These are phyloP conservation scores for Penicillium arizonense DNA, from an alignment of 495 filamentous ascomycete species.

Conservation along the genomic window DNA sequence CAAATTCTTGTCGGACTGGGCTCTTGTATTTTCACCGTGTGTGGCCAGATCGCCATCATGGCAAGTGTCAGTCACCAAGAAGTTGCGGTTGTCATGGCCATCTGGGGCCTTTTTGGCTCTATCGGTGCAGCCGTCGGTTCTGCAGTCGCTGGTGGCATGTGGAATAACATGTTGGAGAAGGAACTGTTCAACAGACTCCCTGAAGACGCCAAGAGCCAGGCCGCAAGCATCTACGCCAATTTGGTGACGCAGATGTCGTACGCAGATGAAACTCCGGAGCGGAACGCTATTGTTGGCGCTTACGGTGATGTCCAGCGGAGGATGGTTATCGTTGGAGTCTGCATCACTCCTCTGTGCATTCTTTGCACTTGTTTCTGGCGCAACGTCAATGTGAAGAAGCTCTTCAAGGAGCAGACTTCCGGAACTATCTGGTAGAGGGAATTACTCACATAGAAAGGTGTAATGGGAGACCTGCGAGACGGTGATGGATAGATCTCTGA, in stretches of 20 bases:
- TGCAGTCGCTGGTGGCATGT: slow-evolving; percentile 60
- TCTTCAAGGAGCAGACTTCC: slow-evolving; percentile 23
- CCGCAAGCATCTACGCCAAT: slow-evolving; percentile 45
- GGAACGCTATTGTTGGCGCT: slow-evolving; percentile 50
- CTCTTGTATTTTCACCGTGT: slow-evolving; percentile 55
- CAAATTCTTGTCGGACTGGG: slow-evolving; percentile 67
- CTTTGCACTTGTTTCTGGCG: slow-evolving; percentile 44
- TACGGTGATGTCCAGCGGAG: slow-evolving; percentile 53
- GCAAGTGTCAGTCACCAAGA: slow-evolving; percentile 60
- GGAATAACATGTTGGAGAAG: slow-evolving; percentile 55
- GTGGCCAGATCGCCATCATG: slow-evolving; percentile 63
- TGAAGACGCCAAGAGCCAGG: slow-evolving; percentile 26
- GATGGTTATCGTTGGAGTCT: slow-evolving; percentile 50
- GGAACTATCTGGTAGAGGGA: slow-evolving; percentile 8
- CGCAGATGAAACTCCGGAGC: slow-evolving; percentile 42
- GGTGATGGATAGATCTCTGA: too few relatives aligned
- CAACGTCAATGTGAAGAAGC: slow-evolving; percentile 52
- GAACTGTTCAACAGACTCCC: slow-evolving; percentile 56
- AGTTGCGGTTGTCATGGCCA: slow-evolving; percentile 60
- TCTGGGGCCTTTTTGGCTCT: slow-evolving; percentile 56
- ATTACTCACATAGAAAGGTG: too few relatives aligned
- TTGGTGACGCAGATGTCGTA: slow-evolving; percentile 50
- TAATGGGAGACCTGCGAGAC: too few relatives aligned
- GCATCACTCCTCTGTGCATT: slow-evolving; percentile 43
- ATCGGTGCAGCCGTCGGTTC: slow-evolving; percentile 63